A percentile compares a stretch with the other conserved stretches of the same genome.
Evolutionary conservation across 2,329 filamentous ascomycete genomes (phyloP).

Genomic region (Periglandula ipomoeae): DNA sequence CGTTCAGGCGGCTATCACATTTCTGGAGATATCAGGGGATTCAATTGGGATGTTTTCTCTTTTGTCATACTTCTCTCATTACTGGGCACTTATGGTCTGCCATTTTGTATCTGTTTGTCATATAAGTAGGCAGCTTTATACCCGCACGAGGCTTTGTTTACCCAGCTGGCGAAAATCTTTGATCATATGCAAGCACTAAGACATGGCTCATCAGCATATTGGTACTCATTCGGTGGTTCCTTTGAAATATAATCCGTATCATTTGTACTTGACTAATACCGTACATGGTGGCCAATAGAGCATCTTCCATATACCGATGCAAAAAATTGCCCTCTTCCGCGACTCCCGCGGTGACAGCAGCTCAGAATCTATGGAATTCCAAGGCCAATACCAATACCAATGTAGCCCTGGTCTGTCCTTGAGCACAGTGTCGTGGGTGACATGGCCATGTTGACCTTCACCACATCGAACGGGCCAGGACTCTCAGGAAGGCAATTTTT

Average conservation of each 20-base stretch:
- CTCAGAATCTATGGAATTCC: too few relatives aligned
- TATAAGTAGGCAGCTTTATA: slow-evolving; percentile 2
- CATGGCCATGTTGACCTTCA: too few relatives aligned
- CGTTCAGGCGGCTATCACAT: slow-evolving; percentile 1
- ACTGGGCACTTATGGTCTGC: background rate
- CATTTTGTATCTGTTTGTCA: background rate
- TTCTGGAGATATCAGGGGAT: background rate
- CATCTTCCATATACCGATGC: too few relatives aligned
- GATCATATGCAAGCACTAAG: background rate
- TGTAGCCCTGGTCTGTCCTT: too few relatives aligned
- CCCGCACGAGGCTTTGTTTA: slow-evolving; percentile 1
- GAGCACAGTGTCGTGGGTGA: too few relatives aligned
- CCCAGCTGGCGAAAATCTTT: background rate
- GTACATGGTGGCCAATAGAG: background rate
- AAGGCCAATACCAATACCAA: too few relatives aligned
- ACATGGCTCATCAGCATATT: too few relatives aligned
- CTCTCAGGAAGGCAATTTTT: too few relatives aligned
- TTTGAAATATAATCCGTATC: background rate
- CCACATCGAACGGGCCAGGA: too few relatives aligned
- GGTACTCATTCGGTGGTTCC: too few relatives aligned
- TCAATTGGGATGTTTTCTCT: background rate
- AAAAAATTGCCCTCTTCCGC: too few relatives aligned
- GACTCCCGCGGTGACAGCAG: too few relatives aligned
- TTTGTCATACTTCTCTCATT: background rate
- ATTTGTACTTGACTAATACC: background rate